These are phyloP conservation scores for Brettanomyces bruxellensis DNA, from an alignment of 805 yeast genomes.

Conservation along the genomic window DNA sequence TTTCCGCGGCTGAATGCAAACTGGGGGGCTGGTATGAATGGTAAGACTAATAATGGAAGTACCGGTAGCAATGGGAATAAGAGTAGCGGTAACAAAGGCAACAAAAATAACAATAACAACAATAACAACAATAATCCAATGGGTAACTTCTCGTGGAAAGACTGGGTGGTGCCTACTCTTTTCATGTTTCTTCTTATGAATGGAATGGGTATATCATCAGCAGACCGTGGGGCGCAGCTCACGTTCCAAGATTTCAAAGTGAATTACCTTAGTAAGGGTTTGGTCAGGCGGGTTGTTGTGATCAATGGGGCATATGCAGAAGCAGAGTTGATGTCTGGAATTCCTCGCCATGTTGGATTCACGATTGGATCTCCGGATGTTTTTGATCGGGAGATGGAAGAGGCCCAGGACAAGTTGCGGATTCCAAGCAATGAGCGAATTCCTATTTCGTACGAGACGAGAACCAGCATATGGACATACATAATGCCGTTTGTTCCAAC, in stretches of 20 bases:
- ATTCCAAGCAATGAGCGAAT: conserved; percentile 56
- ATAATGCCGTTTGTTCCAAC: conserved; percentile 83
- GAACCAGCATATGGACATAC: conserved; percentile 56
- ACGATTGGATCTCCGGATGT: conserved; percentile 83
- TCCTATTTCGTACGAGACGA: conserved; percentile 74
- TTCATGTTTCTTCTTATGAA: conserved; percentile 14
- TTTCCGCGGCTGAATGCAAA: too few relatives aligned
- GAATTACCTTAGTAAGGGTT: conserved; percentile 64
- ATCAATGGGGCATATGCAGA: conserved; percentile 71
- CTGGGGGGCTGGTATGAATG: too few relatives aligned
- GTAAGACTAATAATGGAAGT: neutral
- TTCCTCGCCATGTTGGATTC: conserved; percentile 37
- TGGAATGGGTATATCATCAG: conserved; percentile 5
- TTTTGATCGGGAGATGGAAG: conserved; percentile 72
- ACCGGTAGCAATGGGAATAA: neutral
- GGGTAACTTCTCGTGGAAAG: conserved; percentile 13
- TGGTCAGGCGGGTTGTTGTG: conserved; percentile 65
- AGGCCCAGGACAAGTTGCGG: conserved; percentile 62
- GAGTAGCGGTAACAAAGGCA: neutral
- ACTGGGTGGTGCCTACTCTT: conserved; percentile 21
- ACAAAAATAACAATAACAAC: neutral
- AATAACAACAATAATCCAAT: conserved; percentile 8
- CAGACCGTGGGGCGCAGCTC: conserved; percentile 30
- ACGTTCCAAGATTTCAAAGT: conserved; percentile 90
- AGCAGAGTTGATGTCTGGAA: conserved; percentile 37